These are phyloP conservation scores for Solanum hybrid DNA, from an alignment of 305 asterid species.

Conservation along the genomic window DNA sequence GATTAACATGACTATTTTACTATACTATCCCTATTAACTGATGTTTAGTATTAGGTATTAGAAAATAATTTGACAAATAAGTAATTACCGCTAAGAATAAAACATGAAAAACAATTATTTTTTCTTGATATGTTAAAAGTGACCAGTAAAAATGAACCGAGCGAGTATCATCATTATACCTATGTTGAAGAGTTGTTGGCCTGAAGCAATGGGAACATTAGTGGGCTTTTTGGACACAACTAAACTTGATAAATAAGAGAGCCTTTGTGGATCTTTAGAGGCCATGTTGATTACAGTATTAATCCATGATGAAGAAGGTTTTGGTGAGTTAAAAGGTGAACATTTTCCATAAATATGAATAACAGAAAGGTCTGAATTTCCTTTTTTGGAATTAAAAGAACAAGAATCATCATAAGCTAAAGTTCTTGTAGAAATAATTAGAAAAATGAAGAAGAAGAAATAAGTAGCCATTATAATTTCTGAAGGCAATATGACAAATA, in stretches of 20 bases:
- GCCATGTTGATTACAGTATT: constrained; percentile 52
- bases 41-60: background rate
- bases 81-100: no score
- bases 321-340: constrained; percentile 50
- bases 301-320: constrained; percentile 49
- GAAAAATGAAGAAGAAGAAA: constrained; percentile 15
- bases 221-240: constrained; percentile 30
- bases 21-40: no score
- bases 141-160: background rate
- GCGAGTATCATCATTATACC: background rate
- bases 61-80: background rate
- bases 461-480: background rate
- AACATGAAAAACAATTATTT: background rate
- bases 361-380: constrained; percentile 39
- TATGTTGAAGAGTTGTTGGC: constrained; percentile 34
- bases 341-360: constrained; percentile 62
- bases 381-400: constrained; percentile 11
- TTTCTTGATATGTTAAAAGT: background rate
- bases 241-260: constrained; percentile 47
- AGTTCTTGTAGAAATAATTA: constrained; percentile 12
- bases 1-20: no score
- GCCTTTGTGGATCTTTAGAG: constrained; percentile 36
- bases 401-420: constrained; percentile 38
- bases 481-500: background rate
- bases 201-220: constrained; percentile 42